phyloP scores from a whole-genome alignment of 176 grass and related monocot genomes.

The Pharus latifolius region DNA sequence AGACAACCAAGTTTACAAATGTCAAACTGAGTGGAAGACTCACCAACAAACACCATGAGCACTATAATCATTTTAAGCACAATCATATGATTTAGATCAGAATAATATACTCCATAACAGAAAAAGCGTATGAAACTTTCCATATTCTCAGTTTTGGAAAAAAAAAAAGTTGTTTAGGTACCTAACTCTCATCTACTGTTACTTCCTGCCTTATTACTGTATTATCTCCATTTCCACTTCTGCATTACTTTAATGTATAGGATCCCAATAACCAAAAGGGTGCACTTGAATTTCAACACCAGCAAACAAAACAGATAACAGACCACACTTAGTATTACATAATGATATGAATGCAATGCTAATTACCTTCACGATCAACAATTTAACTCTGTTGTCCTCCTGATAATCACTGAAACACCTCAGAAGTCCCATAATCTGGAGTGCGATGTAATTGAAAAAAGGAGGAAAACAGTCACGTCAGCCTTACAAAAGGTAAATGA shows the following conservation, averaged over 20 bases:
- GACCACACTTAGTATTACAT: not conserved
- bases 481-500: not conserved
- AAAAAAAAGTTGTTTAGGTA: not conserved
- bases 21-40: not conserved
- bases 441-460: slow-evolving; percentile 12
- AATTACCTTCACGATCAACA: slow-evolving; percentile 81
- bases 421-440: slow-evolving; percentile 63
- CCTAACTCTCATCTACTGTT: not conserved
- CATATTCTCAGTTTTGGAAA: not conserved
- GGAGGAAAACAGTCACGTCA: not conserved
- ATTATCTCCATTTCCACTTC: not conserved
- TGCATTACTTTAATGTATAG: not conserved
- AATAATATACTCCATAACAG: not conserved
- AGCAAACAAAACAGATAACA: not conserved
- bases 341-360: not conserved
- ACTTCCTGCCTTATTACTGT: not conserved
- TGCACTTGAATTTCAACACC: not conserved
- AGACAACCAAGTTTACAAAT: not conserved
- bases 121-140: not conserved
- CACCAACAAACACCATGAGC: not conserved
- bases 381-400: slow-evolving; percentile 53
- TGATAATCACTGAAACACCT: slow-evolving; percentile 57
- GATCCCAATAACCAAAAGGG: not conserved
- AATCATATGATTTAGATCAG: not conserved
- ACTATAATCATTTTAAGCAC: not conserved